Conservation (phyloP, 108 stramenopile genomes). For the Cyclotella sp. region DNA sequence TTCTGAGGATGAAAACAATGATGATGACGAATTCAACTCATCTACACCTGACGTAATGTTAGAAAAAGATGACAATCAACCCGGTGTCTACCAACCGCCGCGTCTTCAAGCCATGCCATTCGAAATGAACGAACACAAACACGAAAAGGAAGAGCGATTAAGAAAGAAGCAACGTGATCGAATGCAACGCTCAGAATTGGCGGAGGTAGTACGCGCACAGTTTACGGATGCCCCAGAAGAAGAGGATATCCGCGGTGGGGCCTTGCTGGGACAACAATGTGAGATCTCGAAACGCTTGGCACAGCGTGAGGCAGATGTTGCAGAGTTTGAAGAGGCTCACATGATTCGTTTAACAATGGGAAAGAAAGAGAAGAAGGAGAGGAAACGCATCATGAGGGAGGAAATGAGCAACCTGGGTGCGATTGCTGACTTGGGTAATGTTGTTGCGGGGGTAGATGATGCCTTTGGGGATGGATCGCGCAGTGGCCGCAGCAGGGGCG, state of each 20-base stretch:
- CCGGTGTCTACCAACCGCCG: constrained; percentile 74
- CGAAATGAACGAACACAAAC: constrained; percentile 58
- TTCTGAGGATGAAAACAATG: constrained; percentile 19
- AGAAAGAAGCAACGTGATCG: constrained; percentile 63
- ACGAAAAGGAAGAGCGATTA: constrained; percentile 56
- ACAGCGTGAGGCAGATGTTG: constrained; percentile 68
- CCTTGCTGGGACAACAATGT: constrained; percentile 70
- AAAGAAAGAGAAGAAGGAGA: constrained; percentile 84
- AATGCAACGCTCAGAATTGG: constrained; percentile 76
- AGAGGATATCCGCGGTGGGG: constrained; percentile 87
- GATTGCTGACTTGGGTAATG: constrained; percentile 79
- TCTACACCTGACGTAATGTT: constrained; percentile 8
- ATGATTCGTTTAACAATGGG: constrained; percentile 81
- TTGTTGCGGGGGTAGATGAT: constrained; percentile 66
- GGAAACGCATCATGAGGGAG: constrained; percentile 70
- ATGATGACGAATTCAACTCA: constrained; percentile 12
- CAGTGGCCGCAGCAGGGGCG: constrained; percentile 8
- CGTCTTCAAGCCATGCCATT: constrained; percentile 84
- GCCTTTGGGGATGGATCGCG: constrained; percentile 55
- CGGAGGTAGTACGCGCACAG: constrained; percentile 71
- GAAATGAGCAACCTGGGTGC: constrained; percentile 81
- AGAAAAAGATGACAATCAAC: constrained; percentile 32
- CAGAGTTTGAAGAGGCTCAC: constrained; percentile 77
- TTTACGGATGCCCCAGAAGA: constrained; percentile 87
- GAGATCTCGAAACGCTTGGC: constrained; percentile 71